A percentile compares a stretch with the other conserved stretches of the same genome.
Evolutionary conservation across 2,329 filamentous ascomycete species (phyloP).

Genomic region (Zymoseptoria brevis): DNA sequence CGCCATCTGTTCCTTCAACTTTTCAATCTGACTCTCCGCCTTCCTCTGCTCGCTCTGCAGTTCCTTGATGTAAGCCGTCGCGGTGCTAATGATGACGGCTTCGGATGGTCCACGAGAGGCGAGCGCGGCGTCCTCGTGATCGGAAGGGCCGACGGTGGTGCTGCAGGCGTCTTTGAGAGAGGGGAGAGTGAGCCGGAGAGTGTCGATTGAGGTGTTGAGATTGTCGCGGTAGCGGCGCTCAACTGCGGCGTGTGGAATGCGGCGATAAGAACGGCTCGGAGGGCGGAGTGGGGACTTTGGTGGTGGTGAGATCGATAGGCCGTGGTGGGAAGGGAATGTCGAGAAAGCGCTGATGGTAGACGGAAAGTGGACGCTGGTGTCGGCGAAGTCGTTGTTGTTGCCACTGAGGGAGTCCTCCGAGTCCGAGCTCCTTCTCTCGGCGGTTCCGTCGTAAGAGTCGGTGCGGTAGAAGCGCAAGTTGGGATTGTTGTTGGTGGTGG

Average conservation of each 20-base stretch:
- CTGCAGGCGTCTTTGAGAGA: conserved; percentile 29
- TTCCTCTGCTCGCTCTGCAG: conserved; percentile 37
- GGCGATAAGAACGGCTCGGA: conserved; percentile 6
- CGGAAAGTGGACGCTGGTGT: too few species aligned
- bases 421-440: conserved; percentile 5
- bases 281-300: neutral
- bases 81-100: conserved; percentile 39
- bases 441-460: conserved; percentile 6
- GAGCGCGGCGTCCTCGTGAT: conserved; percentile 37
- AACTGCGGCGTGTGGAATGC: conserved; percentile 37
- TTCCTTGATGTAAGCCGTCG: conserved; percentile 41
- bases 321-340: too few species aligned
- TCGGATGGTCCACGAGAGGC: conserved; percentile 36
- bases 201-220: conserved; percentile 40
- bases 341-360: too few species aligned
- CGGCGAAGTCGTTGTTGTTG: neutral
- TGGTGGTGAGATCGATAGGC: neutral
- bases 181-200: conserved; percentile 33
- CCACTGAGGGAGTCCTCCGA: conserved; percentile 13
- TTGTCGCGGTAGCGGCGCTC: conserved; percentile 42
- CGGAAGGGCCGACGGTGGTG: conserved; percentile 30
- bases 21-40: conserved; percentile 33
- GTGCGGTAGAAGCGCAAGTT: neutral
- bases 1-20: conserved; percentile 33
- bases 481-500: conserved; percentile 5